Percentiles rank a stretch among this genome's conserved stretches.
These are phyloP conservation scores for Xylariaceae sp. DNA, from an alignment of 2,329 filamentous ascomycete species.

Conservation along the genomic window DNA sequence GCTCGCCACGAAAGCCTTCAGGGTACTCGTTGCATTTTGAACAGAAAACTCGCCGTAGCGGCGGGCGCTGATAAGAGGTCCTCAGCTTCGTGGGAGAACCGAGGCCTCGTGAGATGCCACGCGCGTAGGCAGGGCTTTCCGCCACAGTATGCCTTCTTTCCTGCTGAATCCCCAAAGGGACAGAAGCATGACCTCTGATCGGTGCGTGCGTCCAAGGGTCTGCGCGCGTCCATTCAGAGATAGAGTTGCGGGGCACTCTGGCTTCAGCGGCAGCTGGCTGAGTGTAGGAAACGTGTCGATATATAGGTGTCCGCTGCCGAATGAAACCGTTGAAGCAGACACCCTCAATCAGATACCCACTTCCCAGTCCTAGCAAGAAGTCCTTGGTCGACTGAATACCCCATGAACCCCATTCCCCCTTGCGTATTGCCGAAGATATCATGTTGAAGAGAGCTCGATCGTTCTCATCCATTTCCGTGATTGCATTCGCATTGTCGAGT, in stretches of 20 bases:
- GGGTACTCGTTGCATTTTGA: conserved; percentile 73
- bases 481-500: conserved; percentile 40
- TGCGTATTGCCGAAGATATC: conserved; percentile 42
- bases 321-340: conserved; percentile 40
- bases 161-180: conserved; percentile 27
- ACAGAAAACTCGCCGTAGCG: conserved; percentile 70
- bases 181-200: conserved; percentile 26
- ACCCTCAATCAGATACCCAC: conserved; percentile 36
- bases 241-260: conserved; percentile 35
- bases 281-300: conserved; percentile 30
- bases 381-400: conserved; percentile 44
- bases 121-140: conserved; percentile 40
- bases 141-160: conserved; percentile 44
- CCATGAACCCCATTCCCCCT: conserved; percentile 43
- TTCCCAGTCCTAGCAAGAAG: conserved; percentile 47
- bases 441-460: conserved; percentile 42
- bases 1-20: conserved; percentile 84
- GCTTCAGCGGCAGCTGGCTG: conserved; percentile 32
- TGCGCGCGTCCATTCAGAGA: conserved; percentile 37
- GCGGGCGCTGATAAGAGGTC: conserved; percentile 47
- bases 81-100: conserved; percentile 41
- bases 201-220: conserved; percentile 35
- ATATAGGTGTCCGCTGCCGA: conserved; percentile 35
- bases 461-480: conserved; percentile 39
- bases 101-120: conserved; percentile 36